Base-by-base conservation (phyloP, 192 early-diverging fungal genomes). In the Backusella morwellensis region DNA sequence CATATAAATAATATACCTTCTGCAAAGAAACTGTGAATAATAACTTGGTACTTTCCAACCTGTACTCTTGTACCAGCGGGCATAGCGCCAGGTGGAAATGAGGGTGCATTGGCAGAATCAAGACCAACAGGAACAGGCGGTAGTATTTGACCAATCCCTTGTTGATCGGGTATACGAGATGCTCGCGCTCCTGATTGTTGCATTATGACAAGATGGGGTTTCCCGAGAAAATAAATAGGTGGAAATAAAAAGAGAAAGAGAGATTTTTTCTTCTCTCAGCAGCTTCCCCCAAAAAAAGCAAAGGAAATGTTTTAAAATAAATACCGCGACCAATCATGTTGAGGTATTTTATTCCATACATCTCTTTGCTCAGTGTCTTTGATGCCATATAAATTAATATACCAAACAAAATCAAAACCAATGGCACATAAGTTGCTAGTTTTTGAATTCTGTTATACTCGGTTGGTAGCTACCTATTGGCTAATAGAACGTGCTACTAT, bases 21-120 rank as follows among this genome's bases (percentile, higher is more conserved):
- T 21, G 94, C 93, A 41, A 95, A 85, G 82, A 88, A 94, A 8
- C 88, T 86, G 52, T 95, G 91, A n/a, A 94, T 89, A 69, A 90
- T 79, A 26, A 93, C 91, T 29, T 82, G 83, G 71, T 83, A 81
- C 26, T 70, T 72, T 6, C 90, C 89, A 11, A 95, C 80, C 26
- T 84, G 80, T 21, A 95, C 74, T 19, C 84, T 78, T 2, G 90
- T 92, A 17, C 93, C 93, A 35, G 90, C 89, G n/a, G 83, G 82
- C 79, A 88, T 87, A 23, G 90, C 90, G 5, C 93, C 89, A 11
- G 83, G 86, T 68, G 85, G 78, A n/a, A 78, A 74, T 6, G 80
- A 73, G 36, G 72, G 73, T 36, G 77, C 56, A 75, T 82, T 66
- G 15, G 75, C 19, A 2, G 73, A 50, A 40, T 78, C 77, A 38